These are phyloP conservation scores for Eucalyptus albens DNA, from an alignment of 345 rosid genomes.

Conservation along the genomic window DNA sequence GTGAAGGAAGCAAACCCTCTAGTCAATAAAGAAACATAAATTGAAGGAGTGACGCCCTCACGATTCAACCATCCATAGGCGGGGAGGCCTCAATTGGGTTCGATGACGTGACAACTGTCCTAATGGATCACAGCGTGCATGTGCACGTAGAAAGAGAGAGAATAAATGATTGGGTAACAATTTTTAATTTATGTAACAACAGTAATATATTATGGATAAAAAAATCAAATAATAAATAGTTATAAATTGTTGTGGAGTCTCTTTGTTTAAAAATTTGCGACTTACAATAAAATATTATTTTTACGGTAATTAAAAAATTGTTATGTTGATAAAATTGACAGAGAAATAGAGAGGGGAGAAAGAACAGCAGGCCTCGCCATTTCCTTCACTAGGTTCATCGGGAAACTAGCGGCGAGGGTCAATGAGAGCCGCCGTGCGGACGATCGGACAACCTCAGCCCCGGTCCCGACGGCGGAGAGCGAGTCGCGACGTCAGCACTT, in stretches of 20 bases:
- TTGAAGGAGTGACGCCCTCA: background rate
- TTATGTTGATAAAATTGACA: too few species aligned
- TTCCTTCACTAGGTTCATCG: background rate
- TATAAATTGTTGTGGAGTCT: accelerated
- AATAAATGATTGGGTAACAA: accelerated
- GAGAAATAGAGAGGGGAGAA: too few species aligned
- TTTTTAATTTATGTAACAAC: too few species aligned
- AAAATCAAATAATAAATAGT: accelerated
- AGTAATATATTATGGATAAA: accelerated
- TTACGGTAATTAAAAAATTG: accelerated
- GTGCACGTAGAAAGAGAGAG: background rate
- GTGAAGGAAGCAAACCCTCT: background rate
- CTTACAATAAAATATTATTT: accelerated
- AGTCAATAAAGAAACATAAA: background rate
- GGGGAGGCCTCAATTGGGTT: background rate
- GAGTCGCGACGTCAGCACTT: background rate
- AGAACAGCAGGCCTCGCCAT: background rate
- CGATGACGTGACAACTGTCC: background rate
- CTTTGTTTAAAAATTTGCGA: accelerated
- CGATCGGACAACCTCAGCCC: background rate
- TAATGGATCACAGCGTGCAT: background rate
- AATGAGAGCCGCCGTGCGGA: background rate
- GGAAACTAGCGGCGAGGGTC: background rate
- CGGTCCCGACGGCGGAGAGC: background rate
- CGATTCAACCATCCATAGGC: background rate